Evolutionary conservation across 169 alveolate species (phyloP).

Genomic region (Perkinsus marinus): DNA sequence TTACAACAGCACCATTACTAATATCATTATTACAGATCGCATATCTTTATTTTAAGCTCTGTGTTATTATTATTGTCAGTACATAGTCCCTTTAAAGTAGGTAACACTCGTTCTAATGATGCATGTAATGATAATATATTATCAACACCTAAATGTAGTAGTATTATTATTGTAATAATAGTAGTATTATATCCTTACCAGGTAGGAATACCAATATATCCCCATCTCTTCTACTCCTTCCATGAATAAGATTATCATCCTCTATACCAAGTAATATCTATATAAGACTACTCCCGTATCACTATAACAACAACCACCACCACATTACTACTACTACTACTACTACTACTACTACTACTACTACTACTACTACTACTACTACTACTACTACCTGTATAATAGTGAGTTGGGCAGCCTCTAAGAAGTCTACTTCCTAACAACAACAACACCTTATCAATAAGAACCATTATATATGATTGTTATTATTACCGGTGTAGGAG

Average conservation of each 20-base stretch:
- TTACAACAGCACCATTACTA: too few species aligned
- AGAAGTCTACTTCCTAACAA: not conserved
- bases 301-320: too few species aligned
- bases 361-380: not conserved
- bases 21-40: not conserved
- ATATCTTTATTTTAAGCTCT: not conserved
- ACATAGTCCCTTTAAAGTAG: not conserved
- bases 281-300: too few species aligned
- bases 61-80: not conserved
- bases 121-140: not conserved
- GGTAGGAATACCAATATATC: not conserved
- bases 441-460: not conserved
- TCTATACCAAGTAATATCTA: not conserved
- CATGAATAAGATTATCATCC: not conserved
- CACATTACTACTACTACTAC: too few species aligned
- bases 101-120: not conserved
- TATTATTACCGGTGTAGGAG: not conserved
- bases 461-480: not conserved
- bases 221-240: not conserved
- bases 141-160: not conserved
- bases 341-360: not conserved
- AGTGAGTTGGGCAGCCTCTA: not conserved
- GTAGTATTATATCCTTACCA: not conserved
- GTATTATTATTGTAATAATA: not conserved
- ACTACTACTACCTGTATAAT: not conserved